phyloP scores from a whole-genome alignment of 2,329 filamentous ascomycete species.

The Microcyclospora pomicola region DNA sequence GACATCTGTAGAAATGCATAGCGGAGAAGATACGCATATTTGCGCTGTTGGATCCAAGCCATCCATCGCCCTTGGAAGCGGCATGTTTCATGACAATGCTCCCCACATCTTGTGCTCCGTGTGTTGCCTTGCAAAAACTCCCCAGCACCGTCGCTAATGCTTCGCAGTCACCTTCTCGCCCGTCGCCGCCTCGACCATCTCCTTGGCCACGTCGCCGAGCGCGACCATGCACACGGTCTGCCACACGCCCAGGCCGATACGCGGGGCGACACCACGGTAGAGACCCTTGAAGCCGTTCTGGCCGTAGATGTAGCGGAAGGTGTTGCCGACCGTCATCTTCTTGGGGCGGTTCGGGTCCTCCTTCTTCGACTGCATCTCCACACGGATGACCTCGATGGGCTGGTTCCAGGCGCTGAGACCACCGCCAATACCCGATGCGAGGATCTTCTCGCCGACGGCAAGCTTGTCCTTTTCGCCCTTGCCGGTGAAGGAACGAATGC shows the following conservation, averaged over 20 bases:
- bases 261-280: slow-evolving; percentile 87
- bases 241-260: slow-evolving; percentile 93
- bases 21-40: too few relatives aligned
- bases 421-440: slow-evolving; percentile 76
- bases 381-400: slow-evolving; percentile 97
- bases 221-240: slow-evolving; percentile 99
- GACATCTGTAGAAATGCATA: too few relatives aligned
- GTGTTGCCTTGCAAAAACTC: background rate
- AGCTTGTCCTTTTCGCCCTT: slow-evolving; percentile 67
- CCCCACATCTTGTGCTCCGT: background rate
- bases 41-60: too few relatives aligned
- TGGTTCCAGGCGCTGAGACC: slow-evolving; percentile 97
- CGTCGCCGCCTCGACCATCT: slow-evolving; percentile 50
- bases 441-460: slow-evolving; percentile 69
- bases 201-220: slow-evolving; percentile 70
- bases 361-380: slow-evolving; percentile 99
- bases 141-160: slow-evolving; percentile 33
- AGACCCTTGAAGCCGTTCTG: slow-evolving; percentile 81
- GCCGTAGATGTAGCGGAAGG: slow-evolving; percentile 71
- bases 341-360: slow-evolving; percentile 95
- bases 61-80: too few relatives aligned
- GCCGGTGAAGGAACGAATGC: slow-evolving; percentile 63
- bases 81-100: background rate
- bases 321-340: slow-evolving; percentile 93
- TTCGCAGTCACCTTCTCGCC: slow-evolving; percentile 51